These are phyloP conservation scores for Neurospora sp. DNA, from an alignment of 495 filamentous ascomycete species.

Conservation along the genomic window DNA sequence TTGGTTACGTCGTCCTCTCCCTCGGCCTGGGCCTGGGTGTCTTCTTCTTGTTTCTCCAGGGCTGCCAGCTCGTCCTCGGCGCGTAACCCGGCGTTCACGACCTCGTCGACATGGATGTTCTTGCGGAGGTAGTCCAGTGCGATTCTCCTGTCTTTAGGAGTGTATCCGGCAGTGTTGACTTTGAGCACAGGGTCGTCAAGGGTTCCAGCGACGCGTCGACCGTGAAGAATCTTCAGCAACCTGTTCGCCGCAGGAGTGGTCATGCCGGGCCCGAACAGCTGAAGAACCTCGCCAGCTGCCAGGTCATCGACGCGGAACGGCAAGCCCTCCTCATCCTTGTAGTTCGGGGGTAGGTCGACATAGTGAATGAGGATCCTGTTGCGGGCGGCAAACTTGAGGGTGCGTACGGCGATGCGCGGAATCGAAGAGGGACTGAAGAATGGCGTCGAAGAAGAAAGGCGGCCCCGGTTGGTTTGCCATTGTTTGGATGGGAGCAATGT, in stretches of 20 bases:
- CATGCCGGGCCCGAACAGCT: slow-evolving; percentile 51
- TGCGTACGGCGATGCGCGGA: slow-evolving; percentile 18
- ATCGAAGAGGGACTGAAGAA: neutral
- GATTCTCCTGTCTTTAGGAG: slow-evolving; percentile 22
- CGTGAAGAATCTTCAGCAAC: slow-evolving; percentile 59
- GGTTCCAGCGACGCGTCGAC: slow-evolving; percentile 63
- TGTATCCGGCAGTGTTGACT: slow-evolving; percentile 23
- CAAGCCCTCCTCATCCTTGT: slow-evolving; percentile 36
- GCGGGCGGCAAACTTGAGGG: slow-evolving; percentile 5
- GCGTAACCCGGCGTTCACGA: slow-evolving; percentile 43
- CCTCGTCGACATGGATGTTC: slow-evolving; percentile 64
- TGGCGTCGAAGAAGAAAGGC: neutral
- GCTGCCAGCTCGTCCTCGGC: slow-evolving; percentile 50
- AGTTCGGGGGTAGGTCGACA: slow-evolving; percentile 35
- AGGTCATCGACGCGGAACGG: slow-evolving; percentile 38
- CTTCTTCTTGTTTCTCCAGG: slow-evolving; percentile 44
- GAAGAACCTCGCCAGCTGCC: slow-evolving; percentile 42
- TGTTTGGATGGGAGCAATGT: neutral
- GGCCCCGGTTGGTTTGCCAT: neutral
- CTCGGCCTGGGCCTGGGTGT: slow-evolving; percentile 14
- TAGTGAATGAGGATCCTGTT: slow-evolving; percentile 27
- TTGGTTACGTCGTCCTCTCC: slow-evolving; percentile 6
- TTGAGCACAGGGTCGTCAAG: slow-evolving; percentile 44
- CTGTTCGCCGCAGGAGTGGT: slow-evolving; percentile 47
- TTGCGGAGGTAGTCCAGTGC: slow-evolving; percentile 61